These are phyloP conservation scores for Scytalidium sp. DNA, from an alignment of 2,329 filamentous ascomycete genomes.

Conservation along the genomic window DNA sequence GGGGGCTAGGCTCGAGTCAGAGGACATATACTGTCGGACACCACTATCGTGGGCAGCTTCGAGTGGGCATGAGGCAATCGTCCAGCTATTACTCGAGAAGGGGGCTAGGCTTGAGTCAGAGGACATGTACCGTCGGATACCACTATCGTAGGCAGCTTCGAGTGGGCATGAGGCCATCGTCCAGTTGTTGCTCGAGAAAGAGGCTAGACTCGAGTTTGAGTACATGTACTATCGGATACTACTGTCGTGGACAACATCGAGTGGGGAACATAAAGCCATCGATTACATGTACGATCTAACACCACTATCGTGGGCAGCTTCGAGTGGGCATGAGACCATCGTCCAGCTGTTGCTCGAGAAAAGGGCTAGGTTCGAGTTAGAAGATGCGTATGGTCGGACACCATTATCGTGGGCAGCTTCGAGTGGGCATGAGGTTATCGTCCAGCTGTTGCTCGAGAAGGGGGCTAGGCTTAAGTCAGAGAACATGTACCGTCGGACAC, in stretches of 20 bases:
- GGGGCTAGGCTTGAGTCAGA: constrained; percentile 13
- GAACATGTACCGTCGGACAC: constrained; percentile 4
- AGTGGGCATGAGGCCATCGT: constrained; percentile 3
- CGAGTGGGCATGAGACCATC: constrained; percentile 1
- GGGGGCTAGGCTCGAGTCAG: not conserved
- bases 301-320: not conserved
- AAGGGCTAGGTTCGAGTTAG: constrained; percentile 6
- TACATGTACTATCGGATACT: too few species aligned
- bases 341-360: constrained; percentile 4
- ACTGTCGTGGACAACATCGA: too few species aligned
- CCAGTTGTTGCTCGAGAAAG: constrained; percentile 5
- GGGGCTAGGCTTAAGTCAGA: not conserved
- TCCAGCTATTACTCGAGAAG: constrained; percentile 13
- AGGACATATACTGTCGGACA: not conserved
- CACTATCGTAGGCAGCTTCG: constrained; percentile 5
- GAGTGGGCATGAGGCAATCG: constrained; percentile 9
- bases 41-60: constrained; percentile 15
- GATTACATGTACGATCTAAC: too few species aligned
- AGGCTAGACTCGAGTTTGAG: constrained; percentile 11
- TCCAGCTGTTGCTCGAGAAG: constrained; percentile 13
- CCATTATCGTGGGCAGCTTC: constrained; percentile 3
- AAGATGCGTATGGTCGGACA: not conserved
- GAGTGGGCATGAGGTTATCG: constrained; percentile 7
- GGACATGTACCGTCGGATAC: constrained; percentile 15
- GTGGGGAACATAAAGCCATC: too few species aligned